Evolutionary conservation across 352 stramenopile genomes (phyloP), one percentile per base, ranked within the genome.

Genomic region (Phytophthora podocarpi): DNA sequence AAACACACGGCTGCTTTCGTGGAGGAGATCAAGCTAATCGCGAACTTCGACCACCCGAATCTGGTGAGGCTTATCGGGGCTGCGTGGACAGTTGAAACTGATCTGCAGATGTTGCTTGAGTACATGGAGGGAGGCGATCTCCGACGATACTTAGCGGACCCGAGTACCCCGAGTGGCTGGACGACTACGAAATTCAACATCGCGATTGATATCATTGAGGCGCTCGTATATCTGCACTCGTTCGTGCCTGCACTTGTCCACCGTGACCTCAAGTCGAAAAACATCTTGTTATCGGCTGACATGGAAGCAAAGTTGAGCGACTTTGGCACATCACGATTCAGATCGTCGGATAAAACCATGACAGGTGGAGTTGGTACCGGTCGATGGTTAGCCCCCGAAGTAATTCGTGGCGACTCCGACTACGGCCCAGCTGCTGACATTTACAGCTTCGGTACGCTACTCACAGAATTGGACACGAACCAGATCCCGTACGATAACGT

Each of bases 231-330:
- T 35, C 21, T 82, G 11, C 73, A 82, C 46, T 66, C 60, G 18
- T 62, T 74, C 26, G 32, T 54, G 32, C 54, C 53, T 6, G 49
- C 73, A 5, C 42, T 88, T 0, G 57, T 87, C 10, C 75, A 87
- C 30, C 73, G 76, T 4, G 76, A 87, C 34, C 49, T 87, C 46
- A 87, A 82, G 39, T 81, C 76, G 0, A 66, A 72, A 2, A 85
- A 85, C 28, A 69, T 86, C 21, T 50, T 88, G 30, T 48, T 85
- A 5, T 50, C 34, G 1, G 4, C 26, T 12, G 50, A 63, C 23
- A 35, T 68, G 28, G 34, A 39, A n/a, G 64, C 57, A 15, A 68
- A 72, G 50, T 34, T 72, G 16, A 64, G 55, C 5, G 64, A 65
- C 39, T 72, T 72, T 32, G 58, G 64, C 6, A 48, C 51, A 6